These are phyloP conservation scores for Fusarium clavum DNA, from an alignment of 2,329 filamentous ascomycete species.

Conservation along the genomic window DNA sequence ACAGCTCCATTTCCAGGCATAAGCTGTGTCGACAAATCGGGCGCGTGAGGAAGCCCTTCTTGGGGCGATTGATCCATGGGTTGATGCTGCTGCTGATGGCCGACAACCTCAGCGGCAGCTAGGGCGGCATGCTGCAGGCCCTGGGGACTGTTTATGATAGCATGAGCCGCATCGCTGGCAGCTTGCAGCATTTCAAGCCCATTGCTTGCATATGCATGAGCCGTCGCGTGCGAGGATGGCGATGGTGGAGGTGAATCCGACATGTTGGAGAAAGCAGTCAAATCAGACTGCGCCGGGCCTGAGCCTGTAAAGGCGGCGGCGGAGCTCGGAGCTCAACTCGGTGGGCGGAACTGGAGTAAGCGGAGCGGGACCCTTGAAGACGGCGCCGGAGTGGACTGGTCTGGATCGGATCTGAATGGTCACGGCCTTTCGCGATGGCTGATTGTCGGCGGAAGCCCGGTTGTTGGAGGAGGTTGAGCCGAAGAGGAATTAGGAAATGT, in stretches of 20 bases:
- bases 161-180: constrained; percentile 58
- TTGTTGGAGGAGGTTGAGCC: constrained; percentile 51
- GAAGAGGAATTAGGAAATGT: constrained; percentile 31
- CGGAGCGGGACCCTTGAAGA: constrained; percentile 40
- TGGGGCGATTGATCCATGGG: constrained; percentile 29
- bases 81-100: constrained; percentile 40
- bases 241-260: constrained; percentile 46
- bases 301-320: constrained; percentile 35
- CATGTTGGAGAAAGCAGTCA: constrained; percentile 34
- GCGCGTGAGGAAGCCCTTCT: constrained; percentile 31
- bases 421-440: constrained; percentile 51
- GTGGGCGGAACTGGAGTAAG: constrained; percentile 30
- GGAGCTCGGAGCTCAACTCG: constrained; percentile 41
- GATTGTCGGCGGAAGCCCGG: constrained; percentile 60
- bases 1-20: constrained; percentile 39
- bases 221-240: constrained; percentile 47
- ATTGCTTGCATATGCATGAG: constrained; percentile 60
- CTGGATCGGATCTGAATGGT: constrained; percentile 14
- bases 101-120: constrained; percentile 49
- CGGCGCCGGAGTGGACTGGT: constrained; percentile 27
- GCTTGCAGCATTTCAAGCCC: constrained; percentile 60
- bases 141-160: constrained; percentile 52
- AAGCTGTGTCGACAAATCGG: constrained; percentile 45
- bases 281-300: constrained; percentile 34
- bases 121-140: constrained; percentile 55